These are phyloP conservation scores for Erythrobasidium yunnanense DNA, from an alignment of 768 basidiomycete species.

Conservation along the genomic window DNA sequence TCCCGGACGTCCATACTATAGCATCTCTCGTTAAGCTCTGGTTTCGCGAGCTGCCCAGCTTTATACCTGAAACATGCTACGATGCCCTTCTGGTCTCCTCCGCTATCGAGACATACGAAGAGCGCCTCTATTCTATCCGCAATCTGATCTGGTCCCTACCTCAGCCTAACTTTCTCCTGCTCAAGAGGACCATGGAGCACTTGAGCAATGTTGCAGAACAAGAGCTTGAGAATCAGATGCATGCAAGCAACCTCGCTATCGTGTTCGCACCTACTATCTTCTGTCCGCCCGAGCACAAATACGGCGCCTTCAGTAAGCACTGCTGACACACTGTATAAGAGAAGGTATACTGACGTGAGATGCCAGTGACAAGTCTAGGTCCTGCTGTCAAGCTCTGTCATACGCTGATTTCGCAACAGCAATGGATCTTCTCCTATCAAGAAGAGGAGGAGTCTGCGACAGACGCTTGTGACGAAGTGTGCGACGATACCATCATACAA, in stretches of 20 bases:
- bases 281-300: neutral
- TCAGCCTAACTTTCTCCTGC: conserved; percentile 29
- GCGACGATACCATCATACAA: neutral
- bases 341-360: neutral
- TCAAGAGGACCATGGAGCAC: conserved; percentile 32
- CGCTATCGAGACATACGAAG: conserved; percentile 32
- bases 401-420: conserved; percentile 1
- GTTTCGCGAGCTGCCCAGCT: conserved; percentile 34
- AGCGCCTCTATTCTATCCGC: conserved; percentile 31
- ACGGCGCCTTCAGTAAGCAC: conserved; percentile 9
- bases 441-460: neutral
- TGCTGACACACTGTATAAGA: neutral
- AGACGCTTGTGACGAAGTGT: neutral
- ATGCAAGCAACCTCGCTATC: conserved; percentile 28
- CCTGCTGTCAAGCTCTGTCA: conserved; percentile 5
- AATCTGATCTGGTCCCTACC: conserved; percentile 34
- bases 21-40: conserved; percentile 34
- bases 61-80: conserved; percentile 31
- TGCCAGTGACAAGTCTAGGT: conserved; percentile 10
- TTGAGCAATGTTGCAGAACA: conserved; percentile 27
- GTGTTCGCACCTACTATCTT: conserved; percentile 34
- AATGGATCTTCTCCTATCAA: conserved; percentile 10
- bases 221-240: conserved; percentile 34
- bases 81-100: conserved; percentile 30
- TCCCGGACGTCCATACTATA: conserved; percentile 34